Base-by-base conservation (phyloP, 192 early-diverging fungal genomes). In the Backusella circina region DNA sequence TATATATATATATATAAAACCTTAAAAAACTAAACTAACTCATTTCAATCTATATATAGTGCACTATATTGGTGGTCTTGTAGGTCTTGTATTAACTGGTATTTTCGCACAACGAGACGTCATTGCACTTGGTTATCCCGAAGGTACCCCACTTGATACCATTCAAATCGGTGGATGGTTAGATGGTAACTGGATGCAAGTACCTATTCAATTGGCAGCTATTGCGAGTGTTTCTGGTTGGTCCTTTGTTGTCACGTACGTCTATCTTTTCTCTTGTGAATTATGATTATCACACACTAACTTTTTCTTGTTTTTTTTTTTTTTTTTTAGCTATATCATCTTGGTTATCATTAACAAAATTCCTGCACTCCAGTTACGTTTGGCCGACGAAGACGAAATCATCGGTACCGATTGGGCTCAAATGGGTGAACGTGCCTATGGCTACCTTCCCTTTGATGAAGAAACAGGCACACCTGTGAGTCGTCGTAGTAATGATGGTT, bases 31-130 rank as follows among this genome's bases (percentile, higher is more conserved):
- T 61, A 61, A 61, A 61, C 21, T 61, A 26, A 61, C 54, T n/a
- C 10, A 61, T 13, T 28, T 13, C 18, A 35, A 3, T 15, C 15
- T 44, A 61, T 61, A 10, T n/a, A 61, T 23, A 74, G 85, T 90
- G 8, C 95, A 94, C 78, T 93, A 90, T 39, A 84, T 92, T 66
- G 90, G 90, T 32, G 92, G 93, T 31, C 71, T 90, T 57, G 86
- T 95, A 41, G 96, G 96, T 1, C 90, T 91, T 47, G 57, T 98
- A 65, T 84, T 97, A 39, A 96, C 95, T 13, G 96, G 94, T 50
- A 78, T 97, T 37, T 97, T 98, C 85, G 94, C 95, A 68, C 89
- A 92, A 76, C 87, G 89, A 65, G 80, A 77, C 0, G 82, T 96
- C 21, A 90, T 90, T 35, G 86, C 79, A 2, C 88, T 97, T 36